phyloP scores from a whole-genome alignment of 192 early-diverging fungal species.

The Dissophora ornata region DNA sequence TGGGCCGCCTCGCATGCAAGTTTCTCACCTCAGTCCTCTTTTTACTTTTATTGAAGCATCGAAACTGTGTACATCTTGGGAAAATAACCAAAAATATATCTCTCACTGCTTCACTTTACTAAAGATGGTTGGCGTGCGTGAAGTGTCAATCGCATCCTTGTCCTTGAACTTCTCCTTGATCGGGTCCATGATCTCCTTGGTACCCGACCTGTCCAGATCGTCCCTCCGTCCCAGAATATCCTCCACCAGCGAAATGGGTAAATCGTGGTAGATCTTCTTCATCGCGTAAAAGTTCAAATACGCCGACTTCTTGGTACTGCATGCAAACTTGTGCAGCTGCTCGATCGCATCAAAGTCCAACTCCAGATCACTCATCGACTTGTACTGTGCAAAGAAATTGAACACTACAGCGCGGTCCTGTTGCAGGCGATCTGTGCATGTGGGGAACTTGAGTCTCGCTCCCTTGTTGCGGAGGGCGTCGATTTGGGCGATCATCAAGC shows the following conservation, averaged over 20 bases:
- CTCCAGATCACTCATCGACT: conserved; percentile 75
- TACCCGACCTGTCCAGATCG: conserved; percentile 86
- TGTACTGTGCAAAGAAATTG: conserved; percentile 85
- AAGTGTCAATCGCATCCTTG: conserved; percentile 56
- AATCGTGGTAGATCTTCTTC: conserved; percentile 91
- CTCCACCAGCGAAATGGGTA: conserved; percentile 93
- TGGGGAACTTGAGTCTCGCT: conserved; percentile 77
- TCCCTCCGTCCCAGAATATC: conserved; percentile 88
- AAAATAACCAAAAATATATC: not conserved
- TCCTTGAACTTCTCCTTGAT: conserved; percentile 76
- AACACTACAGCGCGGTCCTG: conserved; percentile 78
- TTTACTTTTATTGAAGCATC: no score
- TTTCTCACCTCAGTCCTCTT: no score
- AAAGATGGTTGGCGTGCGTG: conserved; percentile 65
- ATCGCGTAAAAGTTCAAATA: conserved; percentile 93
- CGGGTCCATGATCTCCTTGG: conserved; percentile 90
- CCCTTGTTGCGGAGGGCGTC: conserved; percentile 87
- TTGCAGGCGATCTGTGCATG: conserved; percentile 75
- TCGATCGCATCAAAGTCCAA: conserved; percentile 86
- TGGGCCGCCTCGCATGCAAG: no score
- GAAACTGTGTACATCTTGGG: not conserved
- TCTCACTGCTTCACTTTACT: conserved; percentile 64
- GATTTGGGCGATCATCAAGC: conserved; percentile 85
- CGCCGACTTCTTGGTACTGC: conserved; percentile 82
- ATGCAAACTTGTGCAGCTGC: conserved; percentile 82